Evolutionary conservation across 345 rosid species (phyloP).

Genomic region (Ricinus communis): DNA sequence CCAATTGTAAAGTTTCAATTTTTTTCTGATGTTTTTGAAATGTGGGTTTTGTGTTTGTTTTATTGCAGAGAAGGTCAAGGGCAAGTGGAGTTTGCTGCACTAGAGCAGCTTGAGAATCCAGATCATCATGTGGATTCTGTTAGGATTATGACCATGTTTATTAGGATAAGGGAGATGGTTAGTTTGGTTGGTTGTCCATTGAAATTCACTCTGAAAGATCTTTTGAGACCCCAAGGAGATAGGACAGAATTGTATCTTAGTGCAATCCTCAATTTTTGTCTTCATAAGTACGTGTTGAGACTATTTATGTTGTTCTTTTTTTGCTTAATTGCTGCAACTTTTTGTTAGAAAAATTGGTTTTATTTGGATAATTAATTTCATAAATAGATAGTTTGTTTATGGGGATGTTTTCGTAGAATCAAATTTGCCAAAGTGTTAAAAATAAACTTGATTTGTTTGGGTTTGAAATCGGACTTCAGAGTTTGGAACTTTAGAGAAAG

Average conservation of each 20-base stretch:
- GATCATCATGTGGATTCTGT: slow-evolving; percentile 58
- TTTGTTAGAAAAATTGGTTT: neutral
- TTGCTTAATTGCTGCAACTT: neutral
- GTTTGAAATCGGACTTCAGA: neutral
- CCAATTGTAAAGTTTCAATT: neutral
- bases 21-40: neutral
- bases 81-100: slow-evolving; percentile 68
- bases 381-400: neutral
- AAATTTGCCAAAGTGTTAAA: neutral
- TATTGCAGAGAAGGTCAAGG: slow-evolving; percentile 66
- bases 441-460: neutral
- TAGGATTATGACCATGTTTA: slow-evolving; percentile 43
- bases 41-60: neutral
- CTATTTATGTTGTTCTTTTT: neutral
- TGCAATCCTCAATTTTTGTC: slow-evolving; percentile 73
- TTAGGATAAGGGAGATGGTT: slow-evolving; percentile 48
- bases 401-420: neutral
- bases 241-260: slow-evolving; percentile 75
- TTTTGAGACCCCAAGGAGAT: slow-evolving; percentile 54
- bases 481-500: neutral
- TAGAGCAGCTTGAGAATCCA: slow-evolving; percentile 91
- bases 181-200: slow-evolving; percentile 50
- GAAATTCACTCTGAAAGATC: slow-evolving; percentile 61
- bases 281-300: slow-evolving; percentile 55
- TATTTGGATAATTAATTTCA: neutral